Percentiles rank a stretch among this genome's conserved stretches.
These are phyloP conservation scores for Willaertia magna DNA, from an alignment of 208 protist genomes.

Conservation along the genomic window DNA sequence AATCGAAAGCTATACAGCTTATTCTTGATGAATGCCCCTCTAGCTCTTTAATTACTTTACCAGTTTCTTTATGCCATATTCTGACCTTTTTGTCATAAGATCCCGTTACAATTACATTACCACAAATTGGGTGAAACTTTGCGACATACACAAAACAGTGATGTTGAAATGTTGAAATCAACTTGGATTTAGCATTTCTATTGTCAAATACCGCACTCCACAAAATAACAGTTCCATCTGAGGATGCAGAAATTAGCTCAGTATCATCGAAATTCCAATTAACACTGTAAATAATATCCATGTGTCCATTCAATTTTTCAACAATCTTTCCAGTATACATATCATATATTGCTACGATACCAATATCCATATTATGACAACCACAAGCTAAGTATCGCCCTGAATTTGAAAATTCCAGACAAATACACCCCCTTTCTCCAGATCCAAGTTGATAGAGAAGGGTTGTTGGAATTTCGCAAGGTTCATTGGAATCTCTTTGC, in stretches of 20 bases:
- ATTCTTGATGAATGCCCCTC: background rate
- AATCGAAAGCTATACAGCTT: background rate
- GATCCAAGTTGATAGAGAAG: background rate
- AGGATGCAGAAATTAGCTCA: background rate
- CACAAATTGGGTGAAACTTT: background rate
- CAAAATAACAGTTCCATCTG: background rate
- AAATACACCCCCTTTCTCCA: background rate
- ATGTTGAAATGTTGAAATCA: background rate
- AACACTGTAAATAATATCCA: background rate
- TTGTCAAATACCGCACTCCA: background rate
- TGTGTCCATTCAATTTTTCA: background rate
- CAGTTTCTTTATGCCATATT: constrained; percentile 3
- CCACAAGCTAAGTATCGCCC: constrained; percentile 4
- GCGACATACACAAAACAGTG: background rate
- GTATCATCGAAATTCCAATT: background rate
- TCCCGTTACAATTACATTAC: background rate
- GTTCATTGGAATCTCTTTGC: background rate
- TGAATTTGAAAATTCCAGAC: background rate
- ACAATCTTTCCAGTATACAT: background rate
- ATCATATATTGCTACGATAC: background rate
- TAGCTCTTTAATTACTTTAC: background rate
- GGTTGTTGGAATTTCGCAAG: background rate
- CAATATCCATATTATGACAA: background rate
- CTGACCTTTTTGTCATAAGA: background rate
- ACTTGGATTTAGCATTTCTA: background rate